Evolutionary conservation across 345 rosid genomes (phyloP).

Genomic region (Arabis hirsuta): DNA sequence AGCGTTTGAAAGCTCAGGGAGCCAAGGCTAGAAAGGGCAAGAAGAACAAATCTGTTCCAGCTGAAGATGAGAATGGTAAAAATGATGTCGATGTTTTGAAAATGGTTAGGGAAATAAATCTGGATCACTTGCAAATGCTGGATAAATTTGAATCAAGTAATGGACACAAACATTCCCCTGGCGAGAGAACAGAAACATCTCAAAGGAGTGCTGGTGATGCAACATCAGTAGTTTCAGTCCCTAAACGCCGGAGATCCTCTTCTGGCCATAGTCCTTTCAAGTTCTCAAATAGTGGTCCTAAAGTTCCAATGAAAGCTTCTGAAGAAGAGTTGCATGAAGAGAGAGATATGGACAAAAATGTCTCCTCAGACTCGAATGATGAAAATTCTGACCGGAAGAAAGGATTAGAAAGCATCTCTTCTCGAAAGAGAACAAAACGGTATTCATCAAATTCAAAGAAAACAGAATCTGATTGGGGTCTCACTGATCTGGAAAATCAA

Average conservation of each 20-base stretch:
- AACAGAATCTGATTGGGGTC: constrained; percentile 53
- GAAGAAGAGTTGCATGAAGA: constrained; percentile 46
- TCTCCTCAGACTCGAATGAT: constrained; percentile 45
- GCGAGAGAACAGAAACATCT: constrained; percentile 48
- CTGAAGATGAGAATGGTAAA: constrained; percentile 56
- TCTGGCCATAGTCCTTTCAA: constrained; percentile 58
- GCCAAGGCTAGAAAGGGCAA: constrained; percentile 58
- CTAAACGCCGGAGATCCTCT: constrained; percentile 75
- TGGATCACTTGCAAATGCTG: constrained; percentile 60
- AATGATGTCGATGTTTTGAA: constrained; percentile 83
- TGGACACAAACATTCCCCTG: constrained; percentile 65
- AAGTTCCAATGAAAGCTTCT: constrained; percentile 44
- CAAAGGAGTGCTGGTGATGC: constrained; percentile 56
- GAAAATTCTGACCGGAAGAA: constrained; percentile 43
- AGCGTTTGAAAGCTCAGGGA: constrained; percentile 73
- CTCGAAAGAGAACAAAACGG: constrained; percentile 50
- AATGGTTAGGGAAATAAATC: constrained; percentile 92
- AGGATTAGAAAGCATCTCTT: constrained; percentile 46
- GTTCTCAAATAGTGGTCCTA: constrained; percentile 51
- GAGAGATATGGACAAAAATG: constrained; percentile 42
- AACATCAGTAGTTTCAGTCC: constrained; percentile 64
- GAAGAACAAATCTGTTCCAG: constrained; percentile 53
- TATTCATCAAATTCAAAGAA: constrained; percentile 47
- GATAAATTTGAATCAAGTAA: constrained; percentile 77
- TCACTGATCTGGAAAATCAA: constrained; percentile 51